Base-by-base conservation (phyloP, 257 asterid species). In the Thymus quinquecostatus region DNA sequence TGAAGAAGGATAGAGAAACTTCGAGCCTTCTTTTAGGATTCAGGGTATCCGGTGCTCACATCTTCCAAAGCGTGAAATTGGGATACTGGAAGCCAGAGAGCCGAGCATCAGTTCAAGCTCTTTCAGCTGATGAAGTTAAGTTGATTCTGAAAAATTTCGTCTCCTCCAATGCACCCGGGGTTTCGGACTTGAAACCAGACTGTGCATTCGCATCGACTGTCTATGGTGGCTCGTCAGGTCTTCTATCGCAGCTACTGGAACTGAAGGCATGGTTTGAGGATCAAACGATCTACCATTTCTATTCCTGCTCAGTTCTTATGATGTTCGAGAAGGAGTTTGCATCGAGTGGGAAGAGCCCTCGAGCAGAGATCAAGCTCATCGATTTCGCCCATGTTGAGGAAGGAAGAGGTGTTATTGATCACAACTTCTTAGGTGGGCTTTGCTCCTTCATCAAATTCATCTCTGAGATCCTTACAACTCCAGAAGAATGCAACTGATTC, bases 241-340 rank as follows among this genome's bases (percentile, higher is more conserved):
- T 91, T 72, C 77, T 94, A 38, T 84, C 97, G 0, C 96, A 91
- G 76, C 72, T 94, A 33, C 81, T 86, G 70, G 97, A 91, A 78
- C 70, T 94, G 83, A 93, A 93, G 81, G 77, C 96, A 0, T 93
- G 98, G 97, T 90, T 93, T 72, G 98, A 93, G 86, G 94, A 87
- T 76, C 97, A 93, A 81, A 86, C 96, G 0, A 72, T 60, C 5
- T 90, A 81, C 75, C 97, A 91, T 78, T 90, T 93, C 82, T 90
- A 85, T 67, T 69, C 97, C 7, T 75, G 88, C 79, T 90, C 98
- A 4, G 56, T 93, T 49, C 96, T 86, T 27, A 64, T 93, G 78
- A 87, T 78, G 85, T 93, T 80, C 55, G 96, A 93, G 3, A 88
- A 90, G 78, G 91, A 80, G 80, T 87, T 74, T 6, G 86, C 84